Percentiles rank a stretch among this genome's conserved stretches.
These are phyloP conservation scores for Taphrina populina DNA, from an alignment of 1,139 yeast genomes.

Conservation along the genomic window DNA sequence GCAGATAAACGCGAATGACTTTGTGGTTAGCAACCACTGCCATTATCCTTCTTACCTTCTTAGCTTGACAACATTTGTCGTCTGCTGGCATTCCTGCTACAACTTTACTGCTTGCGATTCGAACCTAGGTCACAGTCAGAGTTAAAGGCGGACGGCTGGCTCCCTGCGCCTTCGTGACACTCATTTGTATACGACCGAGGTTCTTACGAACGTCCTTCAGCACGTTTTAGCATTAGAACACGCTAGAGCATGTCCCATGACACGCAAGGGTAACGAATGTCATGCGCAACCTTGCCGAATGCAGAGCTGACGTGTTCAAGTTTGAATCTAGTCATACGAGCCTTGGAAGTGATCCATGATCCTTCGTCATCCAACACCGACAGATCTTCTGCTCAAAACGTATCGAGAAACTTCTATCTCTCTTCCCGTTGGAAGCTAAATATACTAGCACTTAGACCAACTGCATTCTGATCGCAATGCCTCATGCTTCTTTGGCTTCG, in stretches of 20 bases:
- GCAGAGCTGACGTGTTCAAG: conserved; percentile 8
- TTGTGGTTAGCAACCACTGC: too few relatives aligned
- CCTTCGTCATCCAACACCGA: conserved; percentile 27
- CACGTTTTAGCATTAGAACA: too few relatives aligned
- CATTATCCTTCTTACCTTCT: too few relatives aligned
- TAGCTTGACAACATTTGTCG: too few relatives aligned
- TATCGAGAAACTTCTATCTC: conserved; percentile 1
- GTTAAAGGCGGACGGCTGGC: too few relatives aligned
- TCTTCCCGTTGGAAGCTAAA: background rate
- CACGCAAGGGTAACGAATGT: conserved; percentile 8
- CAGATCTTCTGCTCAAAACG: conserved; percentile 31
- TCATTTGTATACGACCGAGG: too few relatives aligned
- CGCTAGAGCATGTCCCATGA: conserved; percentile 22
- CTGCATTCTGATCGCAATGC: conserved; percentile 27
- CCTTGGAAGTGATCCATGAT: conserved; percentile 33
- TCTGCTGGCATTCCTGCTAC: too few relatives aligned
- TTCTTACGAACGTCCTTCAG: too few relatives aligned
- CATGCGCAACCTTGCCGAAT: background rate
- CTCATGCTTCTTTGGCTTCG: conserved; percentile 34
- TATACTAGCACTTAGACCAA: conserved; percentile 24
- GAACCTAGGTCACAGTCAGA: too few relatives aligned
- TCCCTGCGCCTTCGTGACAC: too few relatives aligned
- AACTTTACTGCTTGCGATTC: too few relatives aligned
- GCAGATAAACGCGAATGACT: too few relatives aligned
- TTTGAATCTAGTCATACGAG: conserved; percentile 28